Base-by-base conservation (phyloP, 2,329 filamentous ascomycete genomes). In the Penicillium sp. region DNA sequence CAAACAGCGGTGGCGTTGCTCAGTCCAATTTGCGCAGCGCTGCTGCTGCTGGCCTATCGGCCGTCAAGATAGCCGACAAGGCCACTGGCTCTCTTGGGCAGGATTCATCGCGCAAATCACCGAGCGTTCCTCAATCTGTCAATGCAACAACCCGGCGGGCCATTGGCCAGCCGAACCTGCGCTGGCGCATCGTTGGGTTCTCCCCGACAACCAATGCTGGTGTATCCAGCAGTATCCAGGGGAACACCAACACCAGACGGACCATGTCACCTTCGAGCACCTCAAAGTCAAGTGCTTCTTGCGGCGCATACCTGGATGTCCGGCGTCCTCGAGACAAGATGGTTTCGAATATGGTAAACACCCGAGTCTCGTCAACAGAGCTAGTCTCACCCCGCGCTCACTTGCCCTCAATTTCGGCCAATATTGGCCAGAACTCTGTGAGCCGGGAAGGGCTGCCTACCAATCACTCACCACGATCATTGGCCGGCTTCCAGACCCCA, bases 111-210 rank as follows among this genome's bases (percentile, higher is more conserved):
- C 38, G 52, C 16, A 25, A 22, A 30, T 33, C 52, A 10, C 25
- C 38, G 28, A 42, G 25, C 25, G 40, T 30, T 8, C 26, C 52
- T 28, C 52, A 54, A 42, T 22, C 14, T 6, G 38, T 43, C 52
- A 33, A 43, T 14, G 38, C 11, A 14, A 30, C 38, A 4, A 33
- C 13, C 40, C 38, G 26, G 25, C 25, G 26, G 38, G 16, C 52
- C 25, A 40, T 19, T 37, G 46, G 33, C 37, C 58, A 56, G 16
- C 16, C 65, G 14, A 52, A 33, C 13, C 38, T 59, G 42, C 59
- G 62, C 57, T 61, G 58, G 61, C 55, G 57, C 30, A 13, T 43
- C 13, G 43, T 59, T 19, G 52, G 55, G 4, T 38, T 38, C 28
- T 35, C 45, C 14, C 37, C 30, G 13, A 43, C 55, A 19, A 42